A percentile compares a stretch with the other conserved stretches of the same genome.
Evolutionary conservation across 495 filamentous ascomycete genomes (phyloP).

Genomic region (Xylaria cubensis): DNA sequence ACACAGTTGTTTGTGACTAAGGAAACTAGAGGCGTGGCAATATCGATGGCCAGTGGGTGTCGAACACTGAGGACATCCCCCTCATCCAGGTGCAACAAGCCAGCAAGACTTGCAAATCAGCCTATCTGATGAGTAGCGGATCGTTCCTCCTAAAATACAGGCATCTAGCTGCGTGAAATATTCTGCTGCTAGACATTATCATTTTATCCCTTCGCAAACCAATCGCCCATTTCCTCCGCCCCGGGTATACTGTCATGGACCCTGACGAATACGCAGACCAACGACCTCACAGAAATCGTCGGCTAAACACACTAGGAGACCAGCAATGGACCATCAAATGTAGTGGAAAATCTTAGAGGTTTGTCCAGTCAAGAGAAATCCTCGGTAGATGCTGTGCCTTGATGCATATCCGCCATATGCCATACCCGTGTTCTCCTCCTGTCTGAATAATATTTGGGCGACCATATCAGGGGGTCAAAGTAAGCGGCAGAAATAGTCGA

Average conservation of each 20-base stretch:
- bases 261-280: slow-evolving; percentile 38
- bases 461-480: background rate
- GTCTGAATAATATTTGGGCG: slow-evolving; percentile 14
- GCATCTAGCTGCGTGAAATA: slow-evolving; percentile 39
- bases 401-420: slow-evolving; percentile 38
- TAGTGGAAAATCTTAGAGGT: slow-evolving; percentile 26
- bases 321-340: slow-evolving; percentile 29
- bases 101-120: slow-evolving; percentile 34
- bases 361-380: slow-evolving; percentile 31
- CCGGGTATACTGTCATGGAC: slow-evolving; percentile 44
- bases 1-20: slow-evolving; percentile 41
- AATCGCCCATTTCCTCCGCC: slow-evolving; percentile 37
- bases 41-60: slow-evolving; percentile 35
- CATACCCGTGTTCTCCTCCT: slow-evolving; percentile 32
- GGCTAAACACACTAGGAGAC: slow-evolving; percentile 25
- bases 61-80: slow-evolving; percentile 31
- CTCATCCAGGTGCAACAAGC: slow-evolving; percentile 36
- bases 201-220: slow-evolving; percentile 39
- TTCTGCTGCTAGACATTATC: slow-evolving; percentile 39
- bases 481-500: slow-evolving; percentile 24
- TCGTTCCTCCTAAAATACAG: slow-evolving; percentile 47
- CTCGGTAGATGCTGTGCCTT: slow-evolving; percentile 33
- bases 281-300: slow-evolving; percentile 36
- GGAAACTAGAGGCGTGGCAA: slow-evolving; percentile 42
- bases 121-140: slow-evolving; percentile 34